Evolutionary conservation across 768 basidiomycete genomes (phyloP).

Genomic region (Pleurotus eryngii): DNA sequence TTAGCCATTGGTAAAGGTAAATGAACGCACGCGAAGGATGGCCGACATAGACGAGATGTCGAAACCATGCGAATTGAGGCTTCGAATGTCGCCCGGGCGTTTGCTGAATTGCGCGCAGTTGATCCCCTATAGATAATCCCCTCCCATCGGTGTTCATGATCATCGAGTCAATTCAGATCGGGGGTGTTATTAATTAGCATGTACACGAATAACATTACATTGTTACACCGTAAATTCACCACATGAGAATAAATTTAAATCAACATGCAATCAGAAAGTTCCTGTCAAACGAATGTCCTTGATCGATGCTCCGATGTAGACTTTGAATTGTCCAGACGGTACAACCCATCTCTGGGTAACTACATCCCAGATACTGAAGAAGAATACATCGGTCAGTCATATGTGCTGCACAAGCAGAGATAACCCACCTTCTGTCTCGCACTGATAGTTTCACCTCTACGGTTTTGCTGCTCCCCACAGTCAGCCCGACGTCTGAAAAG

Average conservation of each 20-base stretch:
- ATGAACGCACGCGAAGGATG: constrained; percentile 48
- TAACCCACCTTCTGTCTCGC: constrained; percentile 43
- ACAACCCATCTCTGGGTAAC: constrained; percentile 45
- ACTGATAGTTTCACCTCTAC: constrained; percentile 11
- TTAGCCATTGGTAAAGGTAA: background rate
- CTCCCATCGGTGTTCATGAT: too few species aligned
- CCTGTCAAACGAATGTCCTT: constrained; percentile 43
- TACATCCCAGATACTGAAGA: constrained; percentile 49
- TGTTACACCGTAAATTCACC: too few species aligned
- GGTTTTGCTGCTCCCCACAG: background rate
- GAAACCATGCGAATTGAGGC: constrained; percentile 40
- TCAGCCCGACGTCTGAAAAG: background rate
- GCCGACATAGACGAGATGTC: constrained; percentile 85
- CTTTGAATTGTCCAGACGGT: constrained; percentile 47
- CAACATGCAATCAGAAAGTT: constrained; percentile 15
- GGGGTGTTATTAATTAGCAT: too few species aligned
- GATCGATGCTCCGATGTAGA: constrained; percentile 52
- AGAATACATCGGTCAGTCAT: background rate
- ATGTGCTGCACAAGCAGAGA: background rate
- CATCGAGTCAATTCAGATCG: too few species aligned
- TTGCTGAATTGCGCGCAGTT: too few species aligned
- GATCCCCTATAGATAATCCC: too few species aligned
- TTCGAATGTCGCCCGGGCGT: too few species aligned
- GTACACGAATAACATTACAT: too few species aligned
- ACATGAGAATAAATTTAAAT: too few species aligned